These are phyloP conservation scores for Zasmidium citrigriseum DNA, from an alignment of 2,329 filamentous ascomycete species.

Conservation along the genomic window DNA sequence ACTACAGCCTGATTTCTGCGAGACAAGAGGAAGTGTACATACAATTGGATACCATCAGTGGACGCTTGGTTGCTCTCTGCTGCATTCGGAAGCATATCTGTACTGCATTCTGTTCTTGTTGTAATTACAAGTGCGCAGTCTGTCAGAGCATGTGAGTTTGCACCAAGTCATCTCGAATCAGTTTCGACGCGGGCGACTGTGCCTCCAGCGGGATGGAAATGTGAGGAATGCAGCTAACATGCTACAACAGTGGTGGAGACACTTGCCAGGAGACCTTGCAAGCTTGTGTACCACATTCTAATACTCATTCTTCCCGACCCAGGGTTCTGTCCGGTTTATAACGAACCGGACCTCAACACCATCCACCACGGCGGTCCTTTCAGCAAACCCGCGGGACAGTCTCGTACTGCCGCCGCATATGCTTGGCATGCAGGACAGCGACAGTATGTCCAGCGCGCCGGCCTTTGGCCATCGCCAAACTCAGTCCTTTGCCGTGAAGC, in stretches of 20 bases:
- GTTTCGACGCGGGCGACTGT: neutral
- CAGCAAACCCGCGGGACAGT: slow-evolving; percentile 76
- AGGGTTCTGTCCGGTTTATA: slow-evolving; percentile 21
- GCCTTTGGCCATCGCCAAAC: slow-evolving; percentile 53
- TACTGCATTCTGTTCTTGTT: slow-evolving; percentile 12
- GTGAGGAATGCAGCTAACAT: slow-evolving; percentile 9
- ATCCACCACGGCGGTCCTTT: slow-evolving; percentile 79
- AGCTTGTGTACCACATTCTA: slow-evolving; percentile 15
- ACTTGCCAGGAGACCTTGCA: slow-evolving; percentile 15
- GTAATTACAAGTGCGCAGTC: slow-evolving; percentile 6
- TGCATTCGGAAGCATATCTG: slow-evolving; percentile 11
- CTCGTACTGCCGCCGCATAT: slow-evolving; percentile 81
- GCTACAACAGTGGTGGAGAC: slow-evolving; percentile 12
- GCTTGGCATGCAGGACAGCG: slow-evolving; percentile 89
- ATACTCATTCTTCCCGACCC: slow-evolving; percentile 9
- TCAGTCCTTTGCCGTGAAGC: slow-evolving; percentile 71
- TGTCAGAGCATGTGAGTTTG: slow-evolving; percentile 16
- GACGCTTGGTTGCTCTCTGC: slow-evolving; percentile 13
- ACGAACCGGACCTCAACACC: slow-evolving; percentile 24
- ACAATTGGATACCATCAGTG: slow-evolving; percentile 14
- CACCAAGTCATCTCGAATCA: neutral
- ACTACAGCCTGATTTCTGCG: slow-evolving; percentile 2
- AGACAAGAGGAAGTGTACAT: slow-evolving; percentile 25
- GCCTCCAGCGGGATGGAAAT: neutral
- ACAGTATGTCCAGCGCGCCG: slow-evolving; percentile 61